Evolutionary conservation across 352 stramenopile genomes (phyloP), one percentile per base, ranked within the genome.

Genomic region (Phytophthora constricta): DNA sequence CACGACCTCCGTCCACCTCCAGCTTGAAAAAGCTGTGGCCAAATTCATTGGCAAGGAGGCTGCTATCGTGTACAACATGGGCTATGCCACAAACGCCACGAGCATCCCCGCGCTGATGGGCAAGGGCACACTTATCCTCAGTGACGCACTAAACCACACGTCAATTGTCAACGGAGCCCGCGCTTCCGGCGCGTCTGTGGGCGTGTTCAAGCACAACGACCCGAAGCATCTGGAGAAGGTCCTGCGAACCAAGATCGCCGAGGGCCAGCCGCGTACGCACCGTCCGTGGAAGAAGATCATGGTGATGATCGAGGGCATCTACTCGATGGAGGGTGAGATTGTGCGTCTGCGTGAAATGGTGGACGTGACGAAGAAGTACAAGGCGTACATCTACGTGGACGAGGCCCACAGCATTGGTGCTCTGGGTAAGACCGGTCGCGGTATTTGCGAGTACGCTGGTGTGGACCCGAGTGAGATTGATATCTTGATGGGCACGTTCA

Each of bases 401-500:
- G 97, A 99, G 74, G 97, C 97, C 2, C 97, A 99, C 80, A 98
- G 85, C 27, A 98, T 99, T 72, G 97, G 97, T 17, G 96, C 97
- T 22, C 87, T 99, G 59, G 97, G 97, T 31, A 77, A 82, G 14
- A 99, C 93, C 17, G 97, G 97, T 33, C 84, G 96, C 28, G 97
- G 97, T 55, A 97, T 98, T 57, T 97, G 96, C 66, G 97, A 99
- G 76, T 98, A 99, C 69, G 86, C 76, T 23, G 93, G 93, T 16
- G 97, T 99, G 25, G 90, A 99, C 64, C 93, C 97, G 10, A 90
- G 74, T 26, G 97, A 99, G 76, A 91, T 99, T 45, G 97, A 99
- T 70, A 91, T 99, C 39, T 80, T 99, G 62, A 99, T 99, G 98
- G 98, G 98, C 19, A 99, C 98, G 19, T 99, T 99, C 76, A 99